These are phyloP conservation scores for Batkoa obscura DNA, from an alignment of 371 early-diverging fungal genomes.

Conservation along the genomic window DNA sequence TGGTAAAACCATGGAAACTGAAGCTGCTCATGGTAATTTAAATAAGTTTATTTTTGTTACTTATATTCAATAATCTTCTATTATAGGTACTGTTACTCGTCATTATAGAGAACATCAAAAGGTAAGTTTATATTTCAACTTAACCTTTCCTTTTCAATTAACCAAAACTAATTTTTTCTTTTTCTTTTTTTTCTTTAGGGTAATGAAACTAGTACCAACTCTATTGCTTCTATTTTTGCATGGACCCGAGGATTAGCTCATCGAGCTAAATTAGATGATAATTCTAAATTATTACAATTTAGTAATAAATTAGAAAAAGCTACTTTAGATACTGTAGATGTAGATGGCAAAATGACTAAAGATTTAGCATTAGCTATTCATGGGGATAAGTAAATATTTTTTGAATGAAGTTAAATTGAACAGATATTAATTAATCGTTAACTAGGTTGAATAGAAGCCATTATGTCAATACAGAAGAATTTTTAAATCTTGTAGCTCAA, in stretches of 20 bases:
- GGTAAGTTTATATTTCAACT: constrained; percentile 16
- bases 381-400: constrained; percentile 43
- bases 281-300: constrained; percentile 54
- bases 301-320: constrained; percentile 64
- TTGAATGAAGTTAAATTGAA: background rate
- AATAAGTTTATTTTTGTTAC: no score
- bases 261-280: constrained; percentile 81
- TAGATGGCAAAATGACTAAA: constrained; percentile 84
- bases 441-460: constrained; percentile 37
- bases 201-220: constrained; percentile 79
- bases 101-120: constrained; percentile 95
- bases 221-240: constrained; percentile 93
- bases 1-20: constrained; percentile 85
- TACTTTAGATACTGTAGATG: constrained; percentile 73
- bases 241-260: constrained; percentile 94
- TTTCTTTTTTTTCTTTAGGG: constrained; percentile 17
- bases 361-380: constrained; percentile 88
- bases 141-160: background rate
- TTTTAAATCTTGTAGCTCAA: constrained; percentile 26
- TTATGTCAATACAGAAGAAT: constrained; percentile 62
- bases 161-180: no score
- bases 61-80: no score
- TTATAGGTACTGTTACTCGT: constrained; percentile 63
- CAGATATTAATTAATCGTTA: background rate
- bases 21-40: constrained; percentile 76